Conservation (phyloP, 2,329 filamentous ascomycete species). For the Stemphylium vesicarium region DNA sequence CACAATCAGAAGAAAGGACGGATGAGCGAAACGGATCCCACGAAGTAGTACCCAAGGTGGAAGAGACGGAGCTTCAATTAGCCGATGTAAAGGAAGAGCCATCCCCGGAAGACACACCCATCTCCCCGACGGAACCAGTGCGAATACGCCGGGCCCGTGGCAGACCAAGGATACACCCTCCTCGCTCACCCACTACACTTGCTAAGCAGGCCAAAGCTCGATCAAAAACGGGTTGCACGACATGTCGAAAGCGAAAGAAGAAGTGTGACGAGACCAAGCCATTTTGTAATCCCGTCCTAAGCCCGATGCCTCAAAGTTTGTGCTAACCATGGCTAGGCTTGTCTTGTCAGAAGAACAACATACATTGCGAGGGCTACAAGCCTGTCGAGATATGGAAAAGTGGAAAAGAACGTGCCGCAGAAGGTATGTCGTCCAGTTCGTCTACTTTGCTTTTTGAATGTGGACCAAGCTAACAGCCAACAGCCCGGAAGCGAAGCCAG, state of each 20-base stretch:
- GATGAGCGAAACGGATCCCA: constrained; percentile 35
- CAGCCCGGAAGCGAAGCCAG: constrained; percentile 43
- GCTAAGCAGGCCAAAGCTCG: constrained; percentile 78
- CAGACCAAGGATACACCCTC: constrained; percentile 80
- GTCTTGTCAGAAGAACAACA: constrained; percentile 93
- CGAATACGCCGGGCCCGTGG: constrained; percentile 63
- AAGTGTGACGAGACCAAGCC: constrained; percentile 62
- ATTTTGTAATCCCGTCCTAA: constrained; percentile 43
- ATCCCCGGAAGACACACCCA: constrained; percentile 38
- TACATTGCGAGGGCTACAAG: constrained; percentile 88
- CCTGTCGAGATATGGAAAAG: constrained; percentile 88
- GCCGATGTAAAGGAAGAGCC: constrained; percentile 48
- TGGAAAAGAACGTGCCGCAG: constrained; percentile 76
- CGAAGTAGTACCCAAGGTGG: constrained; percentile 59
- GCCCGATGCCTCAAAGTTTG: neutral
- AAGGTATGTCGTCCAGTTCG: constrained; percentile 51
- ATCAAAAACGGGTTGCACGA: constrained; percentile 65
- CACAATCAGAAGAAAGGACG: constrained; percentile 34
- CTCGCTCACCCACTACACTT: constrained; percentile 63
- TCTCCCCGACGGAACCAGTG: constrained; percentile 45
- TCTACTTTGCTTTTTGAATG: neutral
- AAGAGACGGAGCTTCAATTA: constrained; percentile 58
- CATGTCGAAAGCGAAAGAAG: constrained; percentile 66
- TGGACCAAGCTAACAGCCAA: constrained; percentile 22
- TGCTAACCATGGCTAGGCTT: constrained; percentile 62